A percentile compares a stretch with the other conserved stretches of the same genome.
Evolutionary conservation across 257 asterid genomes (phyloP).

Genomic region (Forsythia suspensa): DNA sequence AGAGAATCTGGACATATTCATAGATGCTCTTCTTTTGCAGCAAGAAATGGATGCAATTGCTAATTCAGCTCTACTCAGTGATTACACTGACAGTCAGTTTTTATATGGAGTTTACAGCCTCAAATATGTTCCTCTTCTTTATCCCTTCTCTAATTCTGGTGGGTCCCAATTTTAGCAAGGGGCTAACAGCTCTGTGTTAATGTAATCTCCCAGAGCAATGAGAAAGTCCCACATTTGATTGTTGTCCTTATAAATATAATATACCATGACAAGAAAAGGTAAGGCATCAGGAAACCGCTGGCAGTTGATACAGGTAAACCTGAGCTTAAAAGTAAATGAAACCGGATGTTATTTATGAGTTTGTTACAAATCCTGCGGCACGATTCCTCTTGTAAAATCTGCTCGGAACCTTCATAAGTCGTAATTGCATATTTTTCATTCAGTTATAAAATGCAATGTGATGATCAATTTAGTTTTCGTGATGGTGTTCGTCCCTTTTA

Average conservation of each 20-base stretch:
- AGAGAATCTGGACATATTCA: conserved; percentile 66
- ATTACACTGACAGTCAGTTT: neutral
- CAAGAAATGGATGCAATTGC: conserved; percentile 92
- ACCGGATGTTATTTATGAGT: neutral
- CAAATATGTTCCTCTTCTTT: neutral
- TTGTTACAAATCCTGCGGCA: neutral
- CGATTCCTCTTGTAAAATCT: neutral
- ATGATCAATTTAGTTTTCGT: neutral
- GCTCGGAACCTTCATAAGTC: no score
- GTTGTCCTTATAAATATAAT: neutral
- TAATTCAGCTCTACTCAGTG: conserved; percentile 51
- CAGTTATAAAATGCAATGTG: neutral
- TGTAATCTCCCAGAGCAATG: no score
- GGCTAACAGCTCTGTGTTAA: no score
- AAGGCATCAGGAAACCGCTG: neutral
- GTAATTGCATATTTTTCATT: neutral
- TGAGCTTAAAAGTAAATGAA: neutral
- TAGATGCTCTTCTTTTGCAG: conserved; percentile 84
- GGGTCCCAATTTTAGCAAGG: neutral
- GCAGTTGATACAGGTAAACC: neutral
- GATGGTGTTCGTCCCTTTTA: no score
- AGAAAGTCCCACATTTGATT: neutral
- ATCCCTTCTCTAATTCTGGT: neutral
- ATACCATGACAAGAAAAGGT: neutral
- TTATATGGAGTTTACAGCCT: conserved; percentile 2